Conservation (phyloP, 2,329 filamentous ascomycete genomes). For the Xylaria sp. region DNA sequence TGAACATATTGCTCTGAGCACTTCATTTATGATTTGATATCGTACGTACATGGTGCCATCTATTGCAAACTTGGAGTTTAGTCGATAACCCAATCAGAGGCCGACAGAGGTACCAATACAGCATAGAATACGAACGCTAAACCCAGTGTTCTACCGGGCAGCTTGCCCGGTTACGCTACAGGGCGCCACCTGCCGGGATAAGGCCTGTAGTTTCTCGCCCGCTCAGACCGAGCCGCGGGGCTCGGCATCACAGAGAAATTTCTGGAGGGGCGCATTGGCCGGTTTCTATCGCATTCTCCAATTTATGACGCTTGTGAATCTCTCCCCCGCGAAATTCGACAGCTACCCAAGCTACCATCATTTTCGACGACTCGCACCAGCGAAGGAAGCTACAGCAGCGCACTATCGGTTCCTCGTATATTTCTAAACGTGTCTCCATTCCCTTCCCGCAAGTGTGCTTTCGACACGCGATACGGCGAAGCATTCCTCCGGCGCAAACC, state of each 20-base stretch:
- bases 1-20: too few species aligned
- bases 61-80: not conserved
- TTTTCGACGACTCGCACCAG: not conserved
- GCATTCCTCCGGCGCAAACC: constrained; percentile 13
- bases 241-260: constrained; percentile 21
- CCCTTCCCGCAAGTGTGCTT: not conserved
- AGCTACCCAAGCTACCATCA: constrained; percentile 7
- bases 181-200: constrained; percentile 22
- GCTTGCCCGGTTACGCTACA: constrained; percentile 3
- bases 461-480: not conserved
- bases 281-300: constrained; percentile 4
- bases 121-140: not conserved
- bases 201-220: constrained; percentile 12
- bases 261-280: constrained; percentile 21
- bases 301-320: constrained; percentile 33
- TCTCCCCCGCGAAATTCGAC: constrained; percentile 19
- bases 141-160: not conserved
- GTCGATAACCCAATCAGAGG: constrained; percentile 2
- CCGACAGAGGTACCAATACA: too few species aligned
- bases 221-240: not conserved
- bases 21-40: not conserved
- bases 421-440: not conserved
- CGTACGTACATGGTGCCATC: not conserved
- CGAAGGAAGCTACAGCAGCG: not conserved
- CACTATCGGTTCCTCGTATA: not conserved